Evolutionary conservation across 1,139 yeast genomes (phyloP).

Genomic region (Suhomyces yuchorum): DNA sequence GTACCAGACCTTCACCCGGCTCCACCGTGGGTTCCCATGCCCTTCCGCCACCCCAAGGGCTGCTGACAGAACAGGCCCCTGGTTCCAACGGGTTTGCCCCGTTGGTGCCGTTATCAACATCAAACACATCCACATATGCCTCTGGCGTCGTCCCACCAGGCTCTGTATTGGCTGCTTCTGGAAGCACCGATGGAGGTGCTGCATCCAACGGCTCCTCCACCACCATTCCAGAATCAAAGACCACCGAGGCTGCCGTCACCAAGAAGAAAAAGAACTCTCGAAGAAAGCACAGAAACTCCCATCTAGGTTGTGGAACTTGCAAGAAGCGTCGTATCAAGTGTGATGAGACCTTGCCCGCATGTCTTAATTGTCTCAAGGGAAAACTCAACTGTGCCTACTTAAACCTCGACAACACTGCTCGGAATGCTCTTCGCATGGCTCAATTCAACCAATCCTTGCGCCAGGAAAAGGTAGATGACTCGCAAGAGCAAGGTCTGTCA

Average conservation of each 20-base stretch:
- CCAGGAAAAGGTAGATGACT: conserved; percentile 28
- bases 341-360: conserved; percentile 64
- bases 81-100: conserved; percentile 7
- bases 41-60: background rate
- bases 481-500: conserved; percentile 2
- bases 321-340: conserved; percentile 68
- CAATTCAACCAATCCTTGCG: conserved; percentile 50
- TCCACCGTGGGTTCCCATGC: background rate
- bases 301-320: conserved; percentile 66
- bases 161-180: conserved; percentile 3
- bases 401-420: conserved; percentile 51
- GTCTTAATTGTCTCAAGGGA: conserved; percentile 62
- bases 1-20: background rate
- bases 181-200: conserved; percentile 13
- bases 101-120: conserved; percentile 5
- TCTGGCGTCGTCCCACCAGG: background rate
- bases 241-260: conserved; percentile 13
- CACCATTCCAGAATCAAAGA: conserved; percentile 13
- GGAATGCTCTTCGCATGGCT: conserved; percentile 54
- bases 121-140: conserved; percentile 4
- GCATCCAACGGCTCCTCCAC: conserved; percentile 13
- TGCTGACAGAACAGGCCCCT: background rate
- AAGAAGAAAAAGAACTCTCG: conserved; percentile 50
- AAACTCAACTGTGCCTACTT: conserved; percentile 58
- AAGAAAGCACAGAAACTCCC: conserved; percentile 64